Percentiles rank a stretch among this genome's conserved stretches.
phyloP scores from a whole-genome alignment of 78 protist species.

The Chrysochromulina tobinii region DNA sequence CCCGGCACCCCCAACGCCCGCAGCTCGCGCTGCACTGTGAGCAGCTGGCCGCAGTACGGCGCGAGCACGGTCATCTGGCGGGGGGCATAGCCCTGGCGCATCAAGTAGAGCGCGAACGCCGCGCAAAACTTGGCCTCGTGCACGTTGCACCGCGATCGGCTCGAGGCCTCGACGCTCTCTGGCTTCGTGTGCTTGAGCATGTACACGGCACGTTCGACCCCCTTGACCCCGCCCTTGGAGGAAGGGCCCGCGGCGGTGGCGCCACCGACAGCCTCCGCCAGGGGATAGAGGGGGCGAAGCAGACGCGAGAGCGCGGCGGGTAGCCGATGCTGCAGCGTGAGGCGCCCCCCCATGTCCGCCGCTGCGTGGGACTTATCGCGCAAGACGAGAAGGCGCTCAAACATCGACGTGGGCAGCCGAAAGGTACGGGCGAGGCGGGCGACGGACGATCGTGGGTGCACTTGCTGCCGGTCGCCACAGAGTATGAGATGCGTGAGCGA shows the following conservation, averaged over 20 bases:
- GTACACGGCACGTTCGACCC: not conserved
- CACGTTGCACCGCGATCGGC: not conserved
- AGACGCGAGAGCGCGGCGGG: conserved; percentile 23
- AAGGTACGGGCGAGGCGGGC: not conserved
- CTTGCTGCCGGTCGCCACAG: conserved; percentile 89
- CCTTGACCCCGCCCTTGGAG: not conserved
- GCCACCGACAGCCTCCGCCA: not conserved
- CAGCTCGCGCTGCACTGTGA: no score
- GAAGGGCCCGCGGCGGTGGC: not conserved
- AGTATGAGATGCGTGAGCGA: conserved; percentile 64
- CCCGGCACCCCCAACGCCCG: no score
- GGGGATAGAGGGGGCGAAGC: conserved; percentile 27
- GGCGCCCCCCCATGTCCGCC: not conserved
- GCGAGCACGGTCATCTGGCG: conserved; percentile 63
- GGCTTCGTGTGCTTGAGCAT: conserved; percentile 27
- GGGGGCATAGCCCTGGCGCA: not conserved
- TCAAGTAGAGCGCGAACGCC: not conserved
- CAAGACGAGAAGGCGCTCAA: conserved; percentile 74
- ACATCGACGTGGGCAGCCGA: conserved; percentile 62
- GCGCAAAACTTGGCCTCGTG: conserved; percentile 35
- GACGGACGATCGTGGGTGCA: conserved; percentile 62
- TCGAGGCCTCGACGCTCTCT: not conserved
- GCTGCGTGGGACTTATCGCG: not conserved
- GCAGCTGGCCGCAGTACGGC: conserved; percentile 76
- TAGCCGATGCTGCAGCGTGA: no score